Base-by-base conservation (phyloP, 2,329 filamentous ascomycete genomes). In the Leptographium lundbergii region DNA sequence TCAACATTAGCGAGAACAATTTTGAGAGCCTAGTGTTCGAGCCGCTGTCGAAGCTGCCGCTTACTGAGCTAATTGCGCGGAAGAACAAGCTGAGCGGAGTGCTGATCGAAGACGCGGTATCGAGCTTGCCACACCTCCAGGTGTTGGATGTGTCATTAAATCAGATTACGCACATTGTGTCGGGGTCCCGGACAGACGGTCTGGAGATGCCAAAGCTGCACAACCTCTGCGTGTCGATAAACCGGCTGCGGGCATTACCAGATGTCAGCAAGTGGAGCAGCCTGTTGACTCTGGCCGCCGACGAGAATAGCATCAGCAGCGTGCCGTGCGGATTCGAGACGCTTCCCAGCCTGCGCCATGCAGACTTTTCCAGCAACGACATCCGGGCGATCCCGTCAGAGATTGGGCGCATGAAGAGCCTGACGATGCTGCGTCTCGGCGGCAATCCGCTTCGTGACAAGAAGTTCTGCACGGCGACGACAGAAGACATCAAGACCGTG, bases 391-490 rank as follows among this genome's bases (percentile, higher is more conserved):
- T 99, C 9, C 88, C 94, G 34, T 80, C 89, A 0, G 85, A 84
- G 63, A 82, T 97, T 60, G 87, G 86, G 6, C 75, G 82, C 29
- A 96, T 97, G 90, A 83, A 89, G 6, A 84, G 74, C 52, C 74
- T 99, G 11, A 79, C 84, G 24, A 85, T 85, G 68, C 80, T 97
- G 50, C 84, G 86, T 5, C 76, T 99, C 36, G 85, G 85, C 51
- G 91, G 90, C n/a, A 99, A 99, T 66, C 94, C 94, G 0, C 75
- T 99, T 17, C 81, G 88, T 17, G 91, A 96, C 69, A 91, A 88
- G 69, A 96, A 91, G 69, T 90, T 94, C 65, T 76, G 91, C 17
- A 87, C 82, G 0, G 88, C 95, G 73, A 80, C 81, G 25, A 91
- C 88, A 0, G 87, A 90, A 17, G 88, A 94, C 58, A 75, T 97